Evolutionary conservation across 345 rosid genomes (phyloP).

Genomic region (Cardamine chenopodiifolia): DNA sequence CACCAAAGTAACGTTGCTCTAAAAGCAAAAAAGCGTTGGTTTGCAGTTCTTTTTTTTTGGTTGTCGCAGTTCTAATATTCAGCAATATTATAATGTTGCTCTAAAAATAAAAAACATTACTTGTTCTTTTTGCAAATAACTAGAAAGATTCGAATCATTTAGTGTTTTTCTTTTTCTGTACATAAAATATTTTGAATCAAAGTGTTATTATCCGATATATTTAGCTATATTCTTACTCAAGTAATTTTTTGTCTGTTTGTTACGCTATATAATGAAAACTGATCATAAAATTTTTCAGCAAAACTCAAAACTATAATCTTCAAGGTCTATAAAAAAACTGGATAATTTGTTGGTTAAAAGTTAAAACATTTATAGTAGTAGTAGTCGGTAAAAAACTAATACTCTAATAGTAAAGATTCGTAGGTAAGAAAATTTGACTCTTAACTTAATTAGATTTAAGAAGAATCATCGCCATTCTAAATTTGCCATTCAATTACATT

Average conservation of each 20-base stretch:
- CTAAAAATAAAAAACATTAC: not conserved
- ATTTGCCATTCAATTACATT: not conserved
- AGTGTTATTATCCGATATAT: too few relatives aligned
- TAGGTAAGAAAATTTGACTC: constrained; percentile 2
- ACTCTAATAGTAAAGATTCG: not conserved
- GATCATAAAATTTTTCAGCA: not conserved
- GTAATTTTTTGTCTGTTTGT: too few relatives aligned
- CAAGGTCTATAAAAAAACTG: not conserved
- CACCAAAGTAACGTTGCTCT: too few relatives aligned
- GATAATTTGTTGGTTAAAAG: not conserved
- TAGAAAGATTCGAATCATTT: not conserved
- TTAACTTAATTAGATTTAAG: not conserved
- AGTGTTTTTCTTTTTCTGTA: not conserved
- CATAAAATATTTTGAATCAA: not conserved
- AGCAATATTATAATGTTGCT: not conserved
- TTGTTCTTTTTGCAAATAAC: not conserved
- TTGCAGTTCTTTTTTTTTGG: too few relatives aligned
- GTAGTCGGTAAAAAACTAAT: not conserved
- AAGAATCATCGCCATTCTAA: not conserved
- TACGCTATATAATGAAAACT: too few relatives aligned
- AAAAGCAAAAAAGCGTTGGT: too few relatives aligned
- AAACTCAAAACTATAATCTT: not conserved
- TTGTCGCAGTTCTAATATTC: too few relatives aligned
- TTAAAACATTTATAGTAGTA: not conserved
- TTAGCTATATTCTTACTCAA: too few relatives aligned